Evolutionary conservation across 192 early-diverging fungal species (phyloP).

Genomic region (Rhizophlyctis rosea): DNA sequence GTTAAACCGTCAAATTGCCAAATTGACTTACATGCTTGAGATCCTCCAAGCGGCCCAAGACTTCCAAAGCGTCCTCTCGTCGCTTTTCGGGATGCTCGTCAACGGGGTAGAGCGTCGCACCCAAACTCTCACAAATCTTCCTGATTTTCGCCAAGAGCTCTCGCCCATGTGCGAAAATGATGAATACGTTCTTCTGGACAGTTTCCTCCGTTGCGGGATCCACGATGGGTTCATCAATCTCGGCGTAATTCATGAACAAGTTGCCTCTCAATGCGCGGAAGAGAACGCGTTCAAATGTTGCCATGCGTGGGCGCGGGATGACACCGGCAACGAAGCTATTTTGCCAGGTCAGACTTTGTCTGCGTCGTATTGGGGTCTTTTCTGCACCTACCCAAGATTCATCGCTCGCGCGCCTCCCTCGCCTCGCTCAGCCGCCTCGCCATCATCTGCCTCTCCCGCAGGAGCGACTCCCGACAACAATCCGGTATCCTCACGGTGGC

Average conservation of each 20-base stretch:
- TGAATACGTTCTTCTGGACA: slow-evolving; percentile 95
- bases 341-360: slow-evolving; percentile 1
- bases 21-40: slow-evolving; percentile 47
- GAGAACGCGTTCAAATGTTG: slow-evolving; percentile 91
- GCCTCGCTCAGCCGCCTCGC: slow-evolving; percentile 30
- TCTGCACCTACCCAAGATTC: slow-evolving; percentile 37
- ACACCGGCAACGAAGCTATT: slow-evolving; percentile 95
- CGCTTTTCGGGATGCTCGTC: slow-evolving; percentile 82
- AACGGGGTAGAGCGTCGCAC: slow-evolving; percentile 91
- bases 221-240: slow-evolving; percentile 90
- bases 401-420: slow-evolving; percentile 23
- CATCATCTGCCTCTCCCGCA: slow-evolving; percentile 20
- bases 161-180: slow-evolving; percentile 96
- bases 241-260: slow-evolving; percentile 91
- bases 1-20: too few relatives aligned
- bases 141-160: slow-evolving; percentile 85
- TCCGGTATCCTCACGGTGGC: slow-evolving; percentile 35
- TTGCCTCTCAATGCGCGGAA: slow-evolving; percentile 98
- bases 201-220: slow-evolving; percentile 86
- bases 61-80: slow-evolving; percentile 74
- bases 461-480: slow-evolving; percentile 22
- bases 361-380: not conserved
- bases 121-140: slow-evolving; percentile 93
- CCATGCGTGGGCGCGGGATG: slow-evolving; percentile 76
- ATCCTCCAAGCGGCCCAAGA: slow-evolving; percentile 86